Evolutionary conservation across 768 basidiomycete genomes (phyloP), one percentile per base, ranked within the genome.

Genomic region (Hemileccinum impolitum): DNA sequence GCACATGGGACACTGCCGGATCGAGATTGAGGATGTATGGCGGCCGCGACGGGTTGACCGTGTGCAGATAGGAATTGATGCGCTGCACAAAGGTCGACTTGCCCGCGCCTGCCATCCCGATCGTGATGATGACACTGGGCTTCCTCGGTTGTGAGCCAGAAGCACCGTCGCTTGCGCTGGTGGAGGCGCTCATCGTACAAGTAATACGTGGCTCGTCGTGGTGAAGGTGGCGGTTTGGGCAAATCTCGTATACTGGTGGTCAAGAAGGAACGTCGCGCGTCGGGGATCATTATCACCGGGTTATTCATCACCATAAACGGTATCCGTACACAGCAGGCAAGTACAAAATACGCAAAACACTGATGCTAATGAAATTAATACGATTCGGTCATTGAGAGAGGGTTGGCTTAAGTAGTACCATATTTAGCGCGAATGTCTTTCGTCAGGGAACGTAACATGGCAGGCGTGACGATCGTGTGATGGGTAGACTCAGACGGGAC

Each of bases 11-110:
- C 3, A 98, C 95, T 1, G 96, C 96, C 6, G 96, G 96, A 68
- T 99, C 96, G 52, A 99, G 85, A 66, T 99, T 99, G 67, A 99
- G 79, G 65, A 97, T 86, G 69, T 99, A 99, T 0, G 96, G 94
- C 3, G 87, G 85, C n/a, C 72, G 70, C 21, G 77, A 75, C 2
- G 76, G 80, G 50, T 82, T 66, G 37, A 71, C 69, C 0, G 85
- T 77, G 70, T 95, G 90, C 40, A 98, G 73, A 71, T 97, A 81
- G 13, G 94, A 88, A 67, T 95, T 97, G 48, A 98, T 85, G 30
- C 92, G 82, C 58, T 96, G 92, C 17, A 99, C 90, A 64, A 99
- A 90, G 3, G 95, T 97, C 6, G 96, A 97, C 73, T 98, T 98
- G 52, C 95, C 95, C 3, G 91, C 91, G 5, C 94, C 94, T 0